Evolutionary conservation across 192 early-diverging fungal genomes (phyloP).

Genomic region (Backusella liffmaniae): DNA sequence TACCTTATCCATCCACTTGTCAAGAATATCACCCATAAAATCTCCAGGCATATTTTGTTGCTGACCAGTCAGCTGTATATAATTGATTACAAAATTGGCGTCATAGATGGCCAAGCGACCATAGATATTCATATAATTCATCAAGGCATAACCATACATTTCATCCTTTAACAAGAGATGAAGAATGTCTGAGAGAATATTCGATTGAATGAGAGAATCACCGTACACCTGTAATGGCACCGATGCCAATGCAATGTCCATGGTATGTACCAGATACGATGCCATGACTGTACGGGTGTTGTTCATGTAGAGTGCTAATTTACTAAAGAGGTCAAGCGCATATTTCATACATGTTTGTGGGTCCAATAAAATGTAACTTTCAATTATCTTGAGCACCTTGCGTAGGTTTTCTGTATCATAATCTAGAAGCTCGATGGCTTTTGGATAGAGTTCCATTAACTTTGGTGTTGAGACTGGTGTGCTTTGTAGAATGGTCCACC

Average conservation of each 20-base stretch:
- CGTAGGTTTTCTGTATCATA: constrained; percentile 75
- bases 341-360: background rate
- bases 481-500: constrained; percentile 80
- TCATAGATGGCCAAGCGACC: constrained; percentile 64
- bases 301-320: constrained; percentile 20
- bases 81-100: constrained; percentile 48
- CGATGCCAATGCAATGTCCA: constrained; percentile 56
- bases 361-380: constrained; percentile 74
- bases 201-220: constrained; percentile 54
- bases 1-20: constrained; percentile 71
- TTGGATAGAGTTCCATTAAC: constrained; percentile 61
- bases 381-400: constrained; percentile 78
- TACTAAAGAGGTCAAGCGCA: background rate
- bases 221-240: constrained; percentile 44
- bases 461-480: constrained; percentile 47
- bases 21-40: constrained; percentile 52
- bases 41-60: constrained; percentile 36
- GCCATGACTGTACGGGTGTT: constrained; percentile 46
- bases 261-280: constrained; percentile 54
- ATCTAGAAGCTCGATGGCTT: constrained; percentile 62
- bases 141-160: constrained; percentile 57
- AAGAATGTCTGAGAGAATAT: constrained; percentile 56
- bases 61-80: constrained; percentile 44
- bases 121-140: constrained; percentile 61
- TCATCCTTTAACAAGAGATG: constrained; percentile 52